A percentile compares a stretch with the other conserved stretches of the same genome.
Conservation (phyloP, 2,329 filamentous ascomycete species). For the Aspergillus awamori region DNA sequence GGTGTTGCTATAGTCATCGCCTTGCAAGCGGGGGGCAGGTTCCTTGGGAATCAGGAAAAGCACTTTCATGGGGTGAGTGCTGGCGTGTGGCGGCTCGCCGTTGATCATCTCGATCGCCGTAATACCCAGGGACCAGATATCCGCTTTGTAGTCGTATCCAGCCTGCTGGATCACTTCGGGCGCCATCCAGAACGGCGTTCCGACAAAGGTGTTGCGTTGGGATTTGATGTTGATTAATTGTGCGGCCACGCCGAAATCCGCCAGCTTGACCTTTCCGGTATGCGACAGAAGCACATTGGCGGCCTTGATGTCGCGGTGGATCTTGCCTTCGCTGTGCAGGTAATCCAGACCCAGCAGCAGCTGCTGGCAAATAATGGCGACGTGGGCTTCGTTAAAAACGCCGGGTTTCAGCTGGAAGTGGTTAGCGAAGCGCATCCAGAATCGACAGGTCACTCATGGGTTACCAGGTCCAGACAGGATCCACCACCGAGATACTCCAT, state of each 20-base stretch:
- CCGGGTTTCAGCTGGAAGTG: conserved; percentile 78
- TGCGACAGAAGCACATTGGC: conserved; percentile 94
- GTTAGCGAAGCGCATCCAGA: conserved; percentile 2
- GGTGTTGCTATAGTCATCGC: conserved; percentile 76
- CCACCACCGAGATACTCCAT: conserved; percentile 98
- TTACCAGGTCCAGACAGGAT: conserved; percentile 88
- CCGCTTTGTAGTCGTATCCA: conserved; percentile 82
- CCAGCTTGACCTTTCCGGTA: conserved; percentile 87
- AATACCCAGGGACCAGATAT: conserved; percentile 91
- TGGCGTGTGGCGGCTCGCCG: conserved; percentile 84
- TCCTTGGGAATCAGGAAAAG: conserved; percentile 90
- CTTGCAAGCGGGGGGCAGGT: conserved; percentile 79
- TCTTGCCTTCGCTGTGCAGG: conserved; percentile 89
- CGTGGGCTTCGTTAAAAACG: conserved; percentile 83
- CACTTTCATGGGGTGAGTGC: conserved; percentile 91
- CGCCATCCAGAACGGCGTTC: conserved; percentile 97
- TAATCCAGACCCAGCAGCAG: conserved; percentile 89
- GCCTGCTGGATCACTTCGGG: conserved; percentile 91
- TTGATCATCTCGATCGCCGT: conserved; percentile 88
- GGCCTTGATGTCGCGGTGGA: conserved; percentile 95
- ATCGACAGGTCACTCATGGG: background rate
- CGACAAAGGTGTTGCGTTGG: conserved; percentile 94
- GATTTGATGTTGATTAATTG: conserved; percentile 98
- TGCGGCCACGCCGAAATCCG: conserved; percentile 95
- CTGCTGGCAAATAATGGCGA: conserved; percentile 92